Conservation (phyloP, 192 early-diverging fungal genomes). For the Rhizophlyctis rosea region DNA sequence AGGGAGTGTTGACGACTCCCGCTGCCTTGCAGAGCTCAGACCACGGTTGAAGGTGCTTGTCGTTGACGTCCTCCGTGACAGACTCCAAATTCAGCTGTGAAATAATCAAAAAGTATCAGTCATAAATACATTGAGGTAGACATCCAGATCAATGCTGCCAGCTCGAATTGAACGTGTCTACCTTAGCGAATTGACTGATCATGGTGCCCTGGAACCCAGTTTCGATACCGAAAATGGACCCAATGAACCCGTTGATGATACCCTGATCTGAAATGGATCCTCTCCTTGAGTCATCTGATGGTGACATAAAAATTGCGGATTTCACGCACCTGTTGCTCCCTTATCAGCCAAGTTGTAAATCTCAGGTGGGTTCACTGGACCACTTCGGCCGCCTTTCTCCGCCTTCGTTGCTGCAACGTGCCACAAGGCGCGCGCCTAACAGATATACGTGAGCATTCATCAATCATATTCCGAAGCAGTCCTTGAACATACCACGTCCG, state of each 20-base stretch:
- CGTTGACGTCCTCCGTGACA: slow-evolving; percentile 90
- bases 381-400: slow-evolving; percentile 45
- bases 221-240: slow-evolving; percentile 72
- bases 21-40: slow-evolving; percentile 72
- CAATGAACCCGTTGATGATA: slow-evolving; percentile 67
- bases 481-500: slow-evolving; percentile 60
- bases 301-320: background rate
- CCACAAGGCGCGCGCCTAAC: slow-evolving; percentile 50
- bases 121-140: background rate
- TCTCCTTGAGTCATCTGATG: background rate
- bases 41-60: slow-evolving; percentile 92
- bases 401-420: slow-evolving; percentile 42
- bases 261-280: slow-evolving; percentile 61
- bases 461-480: slow-evolving; percentile 46
- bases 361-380: slow-evolving; percentile 35
- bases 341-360: slow-evolving; percentile 87
- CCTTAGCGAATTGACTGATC: slow-evolving; percentile 76
- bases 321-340: slow-evolving; percentile 72
- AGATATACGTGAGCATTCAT: background rate
- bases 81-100: slow-evolving; percentile 74
- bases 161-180: too few species aligned
- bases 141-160: background rate
- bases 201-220: slow-evolving; percentile 81
- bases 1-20: slow-evolving; percentile 72
- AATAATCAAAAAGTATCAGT: slow-evolving; percentile 11